Conservation (phyloP, 2,329 filamentous ascomycete species). For the Fusarium xylarioides region DNA sequence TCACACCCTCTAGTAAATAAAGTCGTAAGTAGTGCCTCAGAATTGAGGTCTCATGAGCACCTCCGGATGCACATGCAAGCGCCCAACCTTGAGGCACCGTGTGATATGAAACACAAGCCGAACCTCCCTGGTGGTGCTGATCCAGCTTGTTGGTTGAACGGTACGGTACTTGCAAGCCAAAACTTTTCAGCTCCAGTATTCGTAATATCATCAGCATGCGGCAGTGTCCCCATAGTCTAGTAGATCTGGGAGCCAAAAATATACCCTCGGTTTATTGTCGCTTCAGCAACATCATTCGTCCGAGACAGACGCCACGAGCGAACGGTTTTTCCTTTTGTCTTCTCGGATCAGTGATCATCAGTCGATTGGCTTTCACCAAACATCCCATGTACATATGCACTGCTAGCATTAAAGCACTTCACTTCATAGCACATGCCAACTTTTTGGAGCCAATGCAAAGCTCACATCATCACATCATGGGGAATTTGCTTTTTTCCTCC, state of each 20-base stretch:
- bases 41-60: constrained; percentile 36
- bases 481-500: constrained; percentile 27
- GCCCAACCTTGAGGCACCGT: constrained; percentile 15
- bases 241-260: constrained; percentile 13
- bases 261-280: constrained; percentile 16
- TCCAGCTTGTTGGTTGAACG: not conserved
- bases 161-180: not conserved
- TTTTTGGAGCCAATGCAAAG: not conserved
- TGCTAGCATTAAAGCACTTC: constrained; percentile 21
- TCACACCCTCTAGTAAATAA: constrained; percentile 23
- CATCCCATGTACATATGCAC: not conserved
- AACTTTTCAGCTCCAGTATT: constrained; percentile 9
- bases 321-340: constrained; percentile 26
- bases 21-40: constrained; percentile 29
- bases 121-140: constrained; percentile 10
- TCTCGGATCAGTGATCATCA: constrained; percentile 8
- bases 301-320: constrained; percentile 33
- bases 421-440: constrained; percentile 11
- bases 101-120: constrained; percentile 2
- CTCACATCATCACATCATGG: constrained; percentile 35
- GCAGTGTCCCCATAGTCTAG: constrained; percentile 22
- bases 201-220: not conserved
- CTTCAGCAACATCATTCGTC: constrained; percentile 32
- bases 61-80: constrained; percentile 35
- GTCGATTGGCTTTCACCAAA: constrained; percentile 21